A percentile compares a stretch with the other conserved stretches of the same genome.
phyloP scores from a whole-genome alignment of 176 grass and related monocot genomes.

The Cymbopogon citratus region DNA sequence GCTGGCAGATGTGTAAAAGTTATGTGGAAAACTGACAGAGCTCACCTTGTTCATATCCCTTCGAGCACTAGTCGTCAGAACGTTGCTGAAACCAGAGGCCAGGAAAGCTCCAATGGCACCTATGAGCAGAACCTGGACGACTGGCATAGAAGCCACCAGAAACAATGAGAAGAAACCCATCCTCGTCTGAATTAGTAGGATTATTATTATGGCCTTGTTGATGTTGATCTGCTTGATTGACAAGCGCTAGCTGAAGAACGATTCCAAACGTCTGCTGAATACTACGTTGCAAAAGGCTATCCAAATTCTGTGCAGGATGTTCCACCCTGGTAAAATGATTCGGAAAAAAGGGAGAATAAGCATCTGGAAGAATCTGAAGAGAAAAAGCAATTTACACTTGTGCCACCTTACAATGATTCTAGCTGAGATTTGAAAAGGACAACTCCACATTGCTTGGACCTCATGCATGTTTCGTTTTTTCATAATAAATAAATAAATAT shows the following conservation, averaged over 20 bases:
- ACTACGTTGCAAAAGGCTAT: background rate
- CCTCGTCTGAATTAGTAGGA: background rate
- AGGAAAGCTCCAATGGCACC: slow-evolving; percentile 73
- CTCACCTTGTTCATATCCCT: slow-evolving; percentile 88
- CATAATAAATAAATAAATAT: background rate
- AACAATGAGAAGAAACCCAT: slow-evolving; percentile 72
- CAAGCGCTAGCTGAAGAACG: background rate
- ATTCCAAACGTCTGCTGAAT: background rate
- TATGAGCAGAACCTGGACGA: slow-evolving; percentile 78
- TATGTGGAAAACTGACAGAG: background rate
- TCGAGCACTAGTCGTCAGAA: slow-evolving; percentile 53
- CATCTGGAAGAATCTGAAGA: background rate
- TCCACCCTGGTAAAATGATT: background rate
- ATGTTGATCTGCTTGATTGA: background rate
- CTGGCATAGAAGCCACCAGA: slow-evolving; percentile 67
- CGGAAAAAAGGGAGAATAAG: background rate
- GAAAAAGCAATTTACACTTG: background rate
- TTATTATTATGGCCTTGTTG: background rate
- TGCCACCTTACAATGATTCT: background rate
- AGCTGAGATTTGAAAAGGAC: background rate
- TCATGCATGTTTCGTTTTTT: background rate
- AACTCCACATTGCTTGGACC: background rate
- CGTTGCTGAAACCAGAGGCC: slow-evolving; percentile 59
- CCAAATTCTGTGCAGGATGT: background rate
- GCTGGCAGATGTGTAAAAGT: too few relatives aligned